Conservation (phyloP, 2,329 filamentous ascomycete species). For the Hypocrella siamensis region DNA sequence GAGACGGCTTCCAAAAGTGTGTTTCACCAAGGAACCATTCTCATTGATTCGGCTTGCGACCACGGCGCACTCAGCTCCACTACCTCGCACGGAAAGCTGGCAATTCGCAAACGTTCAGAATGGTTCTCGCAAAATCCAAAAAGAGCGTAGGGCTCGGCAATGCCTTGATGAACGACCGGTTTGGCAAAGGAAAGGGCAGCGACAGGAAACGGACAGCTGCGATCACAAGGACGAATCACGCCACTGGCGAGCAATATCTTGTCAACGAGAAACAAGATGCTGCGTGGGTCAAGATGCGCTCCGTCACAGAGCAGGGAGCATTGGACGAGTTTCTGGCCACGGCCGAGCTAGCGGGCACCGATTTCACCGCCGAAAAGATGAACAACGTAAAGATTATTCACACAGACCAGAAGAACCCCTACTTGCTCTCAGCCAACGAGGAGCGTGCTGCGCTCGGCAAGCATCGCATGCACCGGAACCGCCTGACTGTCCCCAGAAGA, state of each 20-base stretch:
- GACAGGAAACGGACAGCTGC: slow-evolving; percentile 57
- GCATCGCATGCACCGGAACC: slow-evolving; percentile 63
- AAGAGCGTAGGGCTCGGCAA: slow-evolving; percentile 91
- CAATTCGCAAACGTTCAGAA: slow-evolving; percentile 24
- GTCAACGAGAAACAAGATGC: slow-evolving; percentile 85
- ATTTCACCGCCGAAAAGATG: slow-evolving; percentile 98
- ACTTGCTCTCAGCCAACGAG: slow-evolving; percentile 70
- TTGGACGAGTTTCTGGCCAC: slow-evolving; percentile 94
- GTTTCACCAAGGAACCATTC: no score
- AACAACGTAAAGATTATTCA: slow-evolving; percentile 99
- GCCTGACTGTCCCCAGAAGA: slow-evolving; percentile 76
- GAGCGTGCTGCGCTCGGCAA: slow-evolving; percentile 66
- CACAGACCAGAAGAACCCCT: slow-evolving; percentile 89
- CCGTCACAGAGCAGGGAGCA: slow-evolving; percentile 89
- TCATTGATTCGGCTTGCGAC: no score
- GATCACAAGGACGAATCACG: slow-evolving; percentile 55
- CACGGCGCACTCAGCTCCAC: no score
- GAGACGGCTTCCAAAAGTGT: no score
- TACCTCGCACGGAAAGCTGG: no score
- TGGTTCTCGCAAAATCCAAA: slow-evolving; percentile 73
- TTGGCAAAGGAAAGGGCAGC: slow-evolving; percentile 78
- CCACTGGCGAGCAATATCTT: slow-evolving; percentile 78
- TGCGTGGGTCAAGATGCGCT: slow-evolving; percentile 98
- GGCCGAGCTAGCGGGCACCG: slow-evolving; percentile 91
- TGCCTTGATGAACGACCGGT: slow-evolving; percentile 96